Evolutionary conservation across 2,329 filamentous ascomycete species (phyloP), one percentile per base, ranked within the genome.

Genomic region (Cytospora leucostoma): DNA sequence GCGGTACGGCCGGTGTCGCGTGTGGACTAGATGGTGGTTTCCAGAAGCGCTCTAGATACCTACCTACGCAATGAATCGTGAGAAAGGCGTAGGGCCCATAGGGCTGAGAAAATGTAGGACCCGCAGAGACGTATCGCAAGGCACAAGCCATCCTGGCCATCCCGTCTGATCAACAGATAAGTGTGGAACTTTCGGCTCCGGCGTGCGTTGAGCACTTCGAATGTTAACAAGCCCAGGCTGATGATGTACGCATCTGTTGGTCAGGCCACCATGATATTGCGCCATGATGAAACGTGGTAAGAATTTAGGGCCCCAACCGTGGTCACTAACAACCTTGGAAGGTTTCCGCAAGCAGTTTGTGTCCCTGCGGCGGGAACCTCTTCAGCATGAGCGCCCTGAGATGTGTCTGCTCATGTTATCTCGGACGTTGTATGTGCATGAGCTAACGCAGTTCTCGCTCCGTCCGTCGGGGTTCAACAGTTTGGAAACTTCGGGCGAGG

Each of bases 41-140:
- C 17, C n/a, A 10, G 58, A 37, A 60, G 53, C 35, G 37, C 44
- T 34, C 35, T n/a, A 27, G 37, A 21, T 54, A 35, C 44, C 13
- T 51, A 50, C 35, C 35, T 11, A 51, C 33, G 52, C 47, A n/a
- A 32, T 60, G 58, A 49, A 35, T 54, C 58, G 47, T 47, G n/a
- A 51, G 13, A 27, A 27, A 32, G 38, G 40, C 50, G 35, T 53
- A 21, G 37, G 10, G 49, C 52, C 51, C 44, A 47, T 64, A 63
- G 57, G 64, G 64, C 64, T 65, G 64, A 64, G 57, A 50, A 50
- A 58, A 34, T 27, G 35, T 53, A 61, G 61, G 61, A 59, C 56
- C 52, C 53, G 44, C 53, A 51, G 33, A 27, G 15, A n/a, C 7
- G 53, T 52, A 58, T 34, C 60, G 50, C 17, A 50, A 34, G 54